phyloP scores from a whole-genome alignment of 2,329 filamentous ascomycete species.

The Blumeriella jaapii region DNA sequence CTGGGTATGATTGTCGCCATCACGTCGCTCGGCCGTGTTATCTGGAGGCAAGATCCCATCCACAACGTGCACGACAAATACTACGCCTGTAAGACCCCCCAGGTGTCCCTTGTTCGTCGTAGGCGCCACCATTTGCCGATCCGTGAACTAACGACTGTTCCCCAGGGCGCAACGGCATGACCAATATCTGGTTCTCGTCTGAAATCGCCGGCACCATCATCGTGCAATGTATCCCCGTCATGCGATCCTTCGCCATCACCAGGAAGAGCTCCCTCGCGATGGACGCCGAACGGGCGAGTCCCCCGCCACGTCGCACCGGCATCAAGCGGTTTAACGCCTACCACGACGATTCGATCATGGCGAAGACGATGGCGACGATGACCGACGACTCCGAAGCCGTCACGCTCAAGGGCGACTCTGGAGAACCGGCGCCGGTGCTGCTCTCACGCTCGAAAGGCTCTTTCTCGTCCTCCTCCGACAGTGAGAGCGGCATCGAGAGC shows the following conservation, averaged over 20 bases:
- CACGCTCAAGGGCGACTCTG: too few species aligned
- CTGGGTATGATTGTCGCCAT: slow-evolving; percentile 39
- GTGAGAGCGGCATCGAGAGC: too few species aligned
- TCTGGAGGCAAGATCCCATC: slow-evolving; percentile 37
- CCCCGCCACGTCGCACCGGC: too few species aligned
- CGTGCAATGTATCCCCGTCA: slow-evolving; percentile 41
- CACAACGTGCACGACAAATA: slow-evolving; percentile 31
- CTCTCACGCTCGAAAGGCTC: too few species aligned
- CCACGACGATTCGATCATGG: too few species aligned
- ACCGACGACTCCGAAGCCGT: too few species aligned
- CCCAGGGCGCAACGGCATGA: slow-evolving; percentile 32
- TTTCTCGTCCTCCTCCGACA: too few species aligned
- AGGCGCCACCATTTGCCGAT: too few species aligned
- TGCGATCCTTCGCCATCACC: slow-evolving; percentile 36
- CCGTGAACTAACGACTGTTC: background rate
- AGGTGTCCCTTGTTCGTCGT: background rate
- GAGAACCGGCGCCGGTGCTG: too few species aligned
- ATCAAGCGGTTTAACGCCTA: too few species aligned
- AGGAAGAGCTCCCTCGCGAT: slow-evolving; percentile 30
- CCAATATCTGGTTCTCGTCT: slow-evolving; percentile 36
- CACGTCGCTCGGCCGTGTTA: slow-evolving; percentile 35
- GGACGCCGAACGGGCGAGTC: too few species aligned
- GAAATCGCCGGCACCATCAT: slow-evolving; percentile 43
- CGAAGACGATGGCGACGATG: too few species aligned
- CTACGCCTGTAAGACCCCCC: slow-evolving; percentile 32